phyloP scores from a whole-genome alignment of 1,284 basidiomycete species.

The Pseudozyma hubeiensis region DNA sequence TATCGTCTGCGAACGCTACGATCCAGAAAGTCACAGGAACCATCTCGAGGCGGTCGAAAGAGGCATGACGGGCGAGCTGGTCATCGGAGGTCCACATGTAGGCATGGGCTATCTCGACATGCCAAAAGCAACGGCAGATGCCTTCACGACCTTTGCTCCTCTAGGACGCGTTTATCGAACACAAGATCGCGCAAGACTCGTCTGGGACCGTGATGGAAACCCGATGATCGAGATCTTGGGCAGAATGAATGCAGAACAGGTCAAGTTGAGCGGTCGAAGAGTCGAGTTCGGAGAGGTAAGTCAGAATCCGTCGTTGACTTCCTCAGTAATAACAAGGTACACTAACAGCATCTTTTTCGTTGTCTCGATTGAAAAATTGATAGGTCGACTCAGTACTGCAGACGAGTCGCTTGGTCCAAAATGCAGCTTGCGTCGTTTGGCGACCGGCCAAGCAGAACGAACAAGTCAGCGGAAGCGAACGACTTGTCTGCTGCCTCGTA shows the following conservation, averaged over 20 bases:
- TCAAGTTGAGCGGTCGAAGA: slow-evolving; percentile 28
- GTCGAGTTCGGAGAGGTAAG: slow-evolving; percentile 30
- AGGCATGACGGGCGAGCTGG: slow-evolving; percentile 28
- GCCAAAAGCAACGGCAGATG: slow-evolving; percentile 14
- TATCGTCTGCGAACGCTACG: slow-evolving; percentile 1
- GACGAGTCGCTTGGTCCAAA: slow-evolving; percentile 7
- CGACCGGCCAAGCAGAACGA: background rate
- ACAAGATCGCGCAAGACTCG: slow-evolving; percentile 18
- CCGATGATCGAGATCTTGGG: slow-evolving; percentile 34
- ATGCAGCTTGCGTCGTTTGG: slow-evolving; percentile 14
- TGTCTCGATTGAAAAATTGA: background rate
- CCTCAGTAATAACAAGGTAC: background rate
- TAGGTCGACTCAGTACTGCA: slow-evolving; percentile 16
- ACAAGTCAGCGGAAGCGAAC: slow-evolving; percentile 6
- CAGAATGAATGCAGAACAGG: slow-evolving; percentile 27
- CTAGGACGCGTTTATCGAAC: slow-evolving; percentile 28
- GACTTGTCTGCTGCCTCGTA: slow-evolving; percentile 9
- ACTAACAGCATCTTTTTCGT: background rate
- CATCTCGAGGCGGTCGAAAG: slow-evolving; percentile 6
- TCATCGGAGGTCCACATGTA: slow-evolving; percentile 30
- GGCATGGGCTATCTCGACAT: slow-evolving; percentile 26
- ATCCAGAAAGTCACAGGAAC: background rate
- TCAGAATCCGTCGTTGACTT: background rate
- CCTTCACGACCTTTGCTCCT: slow-evolving; percentile 7
- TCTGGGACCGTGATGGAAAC: slow-evolving; percentile 18